Evolutionary conservation across 83 land plant genomes (phyloP).

Genomic region (Isoetes engelmannii): DNA sequence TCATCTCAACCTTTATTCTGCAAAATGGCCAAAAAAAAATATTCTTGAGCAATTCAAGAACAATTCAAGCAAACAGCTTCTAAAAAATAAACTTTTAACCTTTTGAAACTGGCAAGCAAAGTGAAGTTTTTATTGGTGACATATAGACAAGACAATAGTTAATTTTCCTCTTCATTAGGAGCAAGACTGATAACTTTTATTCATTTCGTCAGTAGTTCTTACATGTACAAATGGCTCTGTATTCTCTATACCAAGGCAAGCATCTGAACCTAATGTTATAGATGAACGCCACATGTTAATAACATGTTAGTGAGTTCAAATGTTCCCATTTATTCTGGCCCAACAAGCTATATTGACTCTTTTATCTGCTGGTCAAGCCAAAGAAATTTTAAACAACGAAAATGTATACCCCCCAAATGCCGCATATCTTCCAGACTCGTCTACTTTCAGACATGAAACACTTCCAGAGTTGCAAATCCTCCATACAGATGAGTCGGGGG

Average conservation of each 20-base stretch:
- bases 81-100: background rate
- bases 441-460: slow-evolving; percentile 27
- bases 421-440: slow-evolving; percentile 26
- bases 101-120: background rate
- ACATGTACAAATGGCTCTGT: background rate
- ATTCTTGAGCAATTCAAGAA: background rate
- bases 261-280: background rate
- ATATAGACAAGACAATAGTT: background rate
- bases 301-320: background rate
- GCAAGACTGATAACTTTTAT: background rate
- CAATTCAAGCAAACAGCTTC: background rate
- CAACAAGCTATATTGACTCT: background rate
- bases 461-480: slow-evolving; percentile 29
- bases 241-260: background rate
- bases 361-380: background rate
- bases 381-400: background rate
- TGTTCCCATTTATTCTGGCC: background rate
- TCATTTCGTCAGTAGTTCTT: background rate
- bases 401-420: slow-evolving; percentile 35
- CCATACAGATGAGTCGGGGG: background rate
- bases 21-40: slow-evolving; percentile 1
- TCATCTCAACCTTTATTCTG: slow-evolving; percentile 28
- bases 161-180: background rate
- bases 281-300: background rate
- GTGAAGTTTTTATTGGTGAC: background rate